These are phyloP conservation scores for Silene vulgaris DNA, from an alignment of 179 eudicot genomes.

Conservation along the genomic window DNA sequence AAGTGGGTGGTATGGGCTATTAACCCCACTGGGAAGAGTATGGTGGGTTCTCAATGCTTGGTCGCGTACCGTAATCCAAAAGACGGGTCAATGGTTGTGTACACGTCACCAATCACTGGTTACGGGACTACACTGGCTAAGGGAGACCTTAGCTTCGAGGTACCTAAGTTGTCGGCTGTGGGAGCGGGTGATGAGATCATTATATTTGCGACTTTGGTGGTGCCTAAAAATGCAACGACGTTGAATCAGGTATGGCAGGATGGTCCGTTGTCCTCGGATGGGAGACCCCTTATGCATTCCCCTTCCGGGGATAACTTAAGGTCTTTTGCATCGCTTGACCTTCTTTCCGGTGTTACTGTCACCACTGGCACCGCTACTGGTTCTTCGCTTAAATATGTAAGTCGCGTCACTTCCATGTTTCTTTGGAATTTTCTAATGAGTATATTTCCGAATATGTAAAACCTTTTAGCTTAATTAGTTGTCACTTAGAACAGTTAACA, in stretches of 20 bases:
- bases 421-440: not conserved
- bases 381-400: constrained; percentile 31
- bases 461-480: no score
- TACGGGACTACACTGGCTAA: constrained; percentile 33
- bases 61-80: constrained; percentile 48
- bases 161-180: constrained; percentile 40
- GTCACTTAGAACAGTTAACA: no score
- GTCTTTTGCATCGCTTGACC: constrained; percentile 53
- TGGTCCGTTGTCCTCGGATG: constrained; percentile 45
- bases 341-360: constrained; percentile 37
- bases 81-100: constrained; percentile 48
- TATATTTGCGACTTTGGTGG: constrained; percentile 54
- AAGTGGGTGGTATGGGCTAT: constrained; percentile 82
- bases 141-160: constrained; percentile 43
- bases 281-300: constrained; percentile 35
- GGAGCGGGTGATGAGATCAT: constrained; percentile 38
- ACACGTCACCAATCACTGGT: constrained; percentile 51
- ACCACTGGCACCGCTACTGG: not conserved
- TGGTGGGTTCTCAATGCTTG: constrained; percentile 66
- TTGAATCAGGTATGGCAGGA: constrained; percentile 82
- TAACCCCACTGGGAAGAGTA: constrained; percentile 44
- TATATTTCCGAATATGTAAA: not conserved
- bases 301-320: constrained; percentile 40
- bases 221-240: constrained; percentile 32
- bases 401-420: not conserved